These are phyloP conservation scores for Euphorbia celastroides DNA, from an alignment of 441 rosid genomes.

Conservation along the genomic window DNA sequence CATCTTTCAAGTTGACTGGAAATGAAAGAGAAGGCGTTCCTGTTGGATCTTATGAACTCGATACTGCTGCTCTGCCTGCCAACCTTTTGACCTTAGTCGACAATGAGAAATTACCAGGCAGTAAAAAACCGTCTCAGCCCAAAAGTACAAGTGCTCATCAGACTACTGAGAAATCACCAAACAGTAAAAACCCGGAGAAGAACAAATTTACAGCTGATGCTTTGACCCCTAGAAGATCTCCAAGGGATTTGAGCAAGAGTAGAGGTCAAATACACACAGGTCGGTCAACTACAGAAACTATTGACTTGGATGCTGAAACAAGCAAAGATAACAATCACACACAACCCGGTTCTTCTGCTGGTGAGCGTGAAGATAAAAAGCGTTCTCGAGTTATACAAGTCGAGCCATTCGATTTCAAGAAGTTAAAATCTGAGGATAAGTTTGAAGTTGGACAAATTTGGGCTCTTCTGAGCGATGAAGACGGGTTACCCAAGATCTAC, in stretches of 20 bases:
- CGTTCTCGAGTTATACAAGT: conserved; percentile 38
- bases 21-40: conserved; percentile 57
- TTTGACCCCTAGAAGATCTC: conserved; percentile 30
- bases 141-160: conserved; percentile 10
- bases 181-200: conserved; percentile 19
- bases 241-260: conserved; percentile 37
- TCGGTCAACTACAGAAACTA: conserved; percentile 6
- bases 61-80: conserved; percentile 54
- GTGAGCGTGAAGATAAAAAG: conserved; percentile 19
- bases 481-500: conserved; percentile 67
- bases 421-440: conserved; percentile 42
- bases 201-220: conserved; percentile 21
- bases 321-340: conserved; percentile 24
- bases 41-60: conserved; percentile 59
- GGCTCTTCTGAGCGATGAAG: conserved; percentile 64
- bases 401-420: conserved; percentile 44
- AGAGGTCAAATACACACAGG: conserved; percentile 16
- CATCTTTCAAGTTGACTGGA: conserved; percentile 51
- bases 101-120: conserved; percentile 16
- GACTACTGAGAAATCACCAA: conserved; percentile 16
- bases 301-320: conserved; percentile 15
- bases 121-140: conserved; percentile 3
- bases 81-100: conserved; percentile 23
- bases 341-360: conserved; percentile 18
- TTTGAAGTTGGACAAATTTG: conserved; percentile 53